These are phyloP conservation scores for Auriscalpium orientale DNA, from an alignment of 768 basidiomycete species.

Conservation along the genomic window DNA sequence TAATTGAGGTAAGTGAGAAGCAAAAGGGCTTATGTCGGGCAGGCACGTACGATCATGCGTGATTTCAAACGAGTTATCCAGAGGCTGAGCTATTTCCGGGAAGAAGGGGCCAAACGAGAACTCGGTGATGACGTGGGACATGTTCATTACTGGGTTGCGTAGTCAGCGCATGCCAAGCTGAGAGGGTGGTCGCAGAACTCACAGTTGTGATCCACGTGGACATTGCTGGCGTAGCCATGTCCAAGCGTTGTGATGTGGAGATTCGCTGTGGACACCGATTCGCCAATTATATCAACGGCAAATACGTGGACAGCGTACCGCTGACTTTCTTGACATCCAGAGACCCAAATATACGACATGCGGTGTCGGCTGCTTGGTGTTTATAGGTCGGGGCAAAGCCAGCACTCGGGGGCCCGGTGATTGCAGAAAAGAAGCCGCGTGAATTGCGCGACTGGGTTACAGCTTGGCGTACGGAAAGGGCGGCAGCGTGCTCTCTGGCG, in stretches of 20 bases:
- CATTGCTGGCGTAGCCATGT: conserved; percentile 83
- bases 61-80: conserved; percentile 83
- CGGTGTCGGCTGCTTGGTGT: conserved; percentile 56
- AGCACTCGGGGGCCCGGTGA: conserved; percentile 38
- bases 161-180: neutral
- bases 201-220: conserved; percentile 86
- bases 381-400: conserved; percentile 70
- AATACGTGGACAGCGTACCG: conserved; percentile 33
- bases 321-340: conserved; percentile 85
- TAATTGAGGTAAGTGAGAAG: conserved; percentile 21
- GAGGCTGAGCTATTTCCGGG: conserved; percentile 89
- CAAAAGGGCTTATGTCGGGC: neutral
- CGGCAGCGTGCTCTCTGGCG: conserved; percentile 51
- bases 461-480: conserved; percentile 63
- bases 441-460: conserved; percentile 67
- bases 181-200: conserved; percentile 24
- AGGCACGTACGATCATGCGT: conserved; percentile 54
- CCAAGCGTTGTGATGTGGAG: conserved; percentile 92
- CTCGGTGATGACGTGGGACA: conserved; percentile 93
- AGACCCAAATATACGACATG: conserved; percentile 83
- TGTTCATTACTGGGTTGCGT: conserved; percentile 71
- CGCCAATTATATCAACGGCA: neutral
- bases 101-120: conserved; percentile 97
- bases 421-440: conserved; percentile 59
- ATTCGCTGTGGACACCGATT: conserved; percentile 48